Conservation (phyloP, 2,329 filamentous ascomycete genomes). For the Pseudocercospora musae region DNA sequence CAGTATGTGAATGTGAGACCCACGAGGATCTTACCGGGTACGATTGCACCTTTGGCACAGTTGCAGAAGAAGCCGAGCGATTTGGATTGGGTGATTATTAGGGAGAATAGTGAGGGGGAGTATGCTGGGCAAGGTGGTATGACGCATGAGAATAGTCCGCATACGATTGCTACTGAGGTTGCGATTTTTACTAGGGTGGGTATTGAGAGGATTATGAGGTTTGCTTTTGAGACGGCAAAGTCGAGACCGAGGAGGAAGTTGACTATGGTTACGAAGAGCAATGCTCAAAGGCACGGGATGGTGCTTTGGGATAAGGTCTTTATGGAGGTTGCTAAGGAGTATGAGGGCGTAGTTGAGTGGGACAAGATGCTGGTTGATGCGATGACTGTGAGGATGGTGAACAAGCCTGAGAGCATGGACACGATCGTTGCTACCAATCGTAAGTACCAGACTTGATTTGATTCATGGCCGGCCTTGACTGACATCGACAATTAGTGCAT, state of each 20-base stretch:
- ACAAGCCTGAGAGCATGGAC: slow-evolving; percentile 45
- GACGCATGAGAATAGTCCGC: slow-evolving; percentile 40
- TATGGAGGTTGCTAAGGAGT: slow-evolving; percentile 45
- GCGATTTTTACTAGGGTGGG: slow-evolving; percentile 47
- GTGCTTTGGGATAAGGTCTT: slow-evolving; percentile 50
- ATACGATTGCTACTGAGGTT: slow-evolving; percentile 47
- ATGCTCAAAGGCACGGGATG: slow-evolving; percentile 50
- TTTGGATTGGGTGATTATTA: slow-evolving; percentile 49
- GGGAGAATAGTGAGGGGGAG: slow-evolving; percentile 50
- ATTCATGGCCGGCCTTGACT: not conserved
- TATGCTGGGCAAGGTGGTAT: slow-evolving; percentile 47
- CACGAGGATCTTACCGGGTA: slow-evolving; percentile 44
- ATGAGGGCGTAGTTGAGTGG: slow-evolving; percentile 42
- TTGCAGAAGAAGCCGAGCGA: slow-evolving; percentile 35
- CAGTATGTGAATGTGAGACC: slow-evolving; percentile 67
- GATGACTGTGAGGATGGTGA: slow-evolving; percentile 50
- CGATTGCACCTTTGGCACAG: slow-evolving; percentile 40
- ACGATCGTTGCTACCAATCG: slow-evolving; percentile 51
- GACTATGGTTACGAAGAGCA: slow-evolving; percentile 51
- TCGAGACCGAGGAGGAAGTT: slow-evolving; percentile 44
- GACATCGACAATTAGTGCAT: slow-evolving; percentile 26
- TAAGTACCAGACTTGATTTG: slow-evolving; percentile 33
- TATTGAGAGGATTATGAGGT: slow-evolving; percentile 48
- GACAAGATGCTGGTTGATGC: slow-evolving; percentile 53
- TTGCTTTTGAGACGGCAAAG: slow-evolving; percentile 47